Evolutionary conservation across 2,329 filamentous ascomycete genomes (phyloP).

Genomic region (Lasiodiplodia sp.): DNA sequence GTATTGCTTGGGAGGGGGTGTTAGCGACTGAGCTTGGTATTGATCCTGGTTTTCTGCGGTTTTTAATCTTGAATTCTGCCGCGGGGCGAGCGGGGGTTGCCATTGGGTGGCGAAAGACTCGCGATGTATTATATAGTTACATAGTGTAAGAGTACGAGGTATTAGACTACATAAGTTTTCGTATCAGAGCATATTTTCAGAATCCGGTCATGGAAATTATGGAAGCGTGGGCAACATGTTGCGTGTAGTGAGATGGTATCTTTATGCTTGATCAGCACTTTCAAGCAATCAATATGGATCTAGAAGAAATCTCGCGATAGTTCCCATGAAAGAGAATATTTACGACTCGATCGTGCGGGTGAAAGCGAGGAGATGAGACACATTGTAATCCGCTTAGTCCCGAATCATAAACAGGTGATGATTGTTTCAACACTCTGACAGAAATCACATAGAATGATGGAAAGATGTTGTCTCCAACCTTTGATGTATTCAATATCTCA

Average conservation of each 20-base stretch:
- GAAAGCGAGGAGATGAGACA: too few relatives aligned
- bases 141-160: neutral
- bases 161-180: too few relatives aligned
- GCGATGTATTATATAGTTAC: neutral
- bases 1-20: neutral
- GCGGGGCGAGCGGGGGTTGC: neutral
- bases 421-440: neutral
- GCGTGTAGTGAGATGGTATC: too few relatives aligned
- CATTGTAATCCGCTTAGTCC: too few relatives aligned
- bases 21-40: neutral
- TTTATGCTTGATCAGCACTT: too few relatives aligned
- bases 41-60: neutral
- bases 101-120: neutral
- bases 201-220: too few relatives aligned
- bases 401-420: neutral
- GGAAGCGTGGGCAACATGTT: too few relatives aligned
- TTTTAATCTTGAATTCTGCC: neutral
- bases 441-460: neutral
- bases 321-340: too few relatives aligned
- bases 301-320: too few relatives aligned
- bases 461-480: neutral
- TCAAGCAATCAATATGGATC: too few relatives aligned
- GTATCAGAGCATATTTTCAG: too few relatives aligned
- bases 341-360: too few relatives aligned
- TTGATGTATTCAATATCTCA: neutral